Base-by-base conservation (phyloP, 2,329 filamentous ascomycete genomes). In the Passalora sequoiae region DNA sequence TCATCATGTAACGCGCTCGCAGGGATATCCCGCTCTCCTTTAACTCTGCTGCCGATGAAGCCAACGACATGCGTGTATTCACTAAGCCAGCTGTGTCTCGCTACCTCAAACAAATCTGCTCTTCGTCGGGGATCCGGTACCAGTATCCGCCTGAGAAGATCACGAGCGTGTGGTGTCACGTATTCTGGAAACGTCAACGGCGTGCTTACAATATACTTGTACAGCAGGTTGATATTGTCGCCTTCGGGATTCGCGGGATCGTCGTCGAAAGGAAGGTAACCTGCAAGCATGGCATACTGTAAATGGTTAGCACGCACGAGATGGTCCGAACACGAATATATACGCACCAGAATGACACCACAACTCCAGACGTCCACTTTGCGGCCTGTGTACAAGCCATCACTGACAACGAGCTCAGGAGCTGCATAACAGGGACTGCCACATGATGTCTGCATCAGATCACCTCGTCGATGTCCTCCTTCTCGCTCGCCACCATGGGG, bases 311-410 rank as follows among this genome's bases (percentile, higher is more conserved):
- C 13, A 44, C 35, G 13, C 31, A n/a, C 13, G 15, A 17, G 5
- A 12, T 21, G 38, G 19, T 24, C 33, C 12, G 16, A n/a, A n/a
- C n/a, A 21, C 9, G 8, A 7, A 17, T n/a, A 12, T 20, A 3
- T 21, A 74, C 87, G 69, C 76, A 96, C 91, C 76, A 98, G 67
- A 61, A 98, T 98, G 28, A 98, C 92, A 69, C 92, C 92, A 64
- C 92, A 98, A 67, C 92, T 97, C 92, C 92, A 98, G 25, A 98
- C 92, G 63, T 98, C 92, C 19, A 98, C 92, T 68, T 98, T 98
- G 40, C 91, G 82, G 35, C 92, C 92, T 2, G 92, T 98, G 68
- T 98, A 98, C 6, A 98, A 72, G 12, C 89, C 95, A 67, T 98
- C 92, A 64, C 89, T 97, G 49, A 98, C 92, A 10, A 98, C 92